These are phyloP conservation scores for Beauveria varroae DNA, from an alignment of 2,329 filamentous ascomycete genomes.

Conservation along the genomic window DNA sequence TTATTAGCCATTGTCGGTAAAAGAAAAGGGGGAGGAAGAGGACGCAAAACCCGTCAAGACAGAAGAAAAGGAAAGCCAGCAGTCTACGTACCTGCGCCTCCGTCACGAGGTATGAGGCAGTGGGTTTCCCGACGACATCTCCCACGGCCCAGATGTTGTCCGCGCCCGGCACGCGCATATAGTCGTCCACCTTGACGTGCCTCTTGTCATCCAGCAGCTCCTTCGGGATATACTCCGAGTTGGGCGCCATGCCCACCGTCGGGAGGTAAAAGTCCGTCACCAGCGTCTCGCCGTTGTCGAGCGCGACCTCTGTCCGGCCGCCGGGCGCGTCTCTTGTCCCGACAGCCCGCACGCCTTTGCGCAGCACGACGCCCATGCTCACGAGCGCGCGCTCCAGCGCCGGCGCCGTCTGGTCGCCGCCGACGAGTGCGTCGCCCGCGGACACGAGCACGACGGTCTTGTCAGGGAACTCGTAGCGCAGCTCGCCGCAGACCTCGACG, in stretches of 20 bases:
- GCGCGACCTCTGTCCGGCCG: constrained; percentile 40
- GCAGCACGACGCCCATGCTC: constrained; percentile 44
- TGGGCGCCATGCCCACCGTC: constrained; percentile 47
- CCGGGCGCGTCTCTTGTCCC: constrained; percentile 25
- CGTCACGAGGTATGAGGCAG: constrained; percentile 51
- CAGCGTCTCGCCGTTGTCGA: constrained; percentile 39
- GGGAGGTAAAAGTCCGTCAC: constrained; percentile 50
- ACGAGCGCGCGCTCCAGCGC: constrained; percentile 41
- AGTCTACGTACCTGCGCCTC: constrained; percentile 39
- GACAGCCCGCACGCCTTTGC: constrained; percentile 33
- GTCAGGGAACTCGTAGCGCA: constrained; percentile 42
- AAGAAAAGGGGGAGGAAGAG: no score
- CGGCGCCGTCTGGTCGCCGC: constrained; percentile 35
- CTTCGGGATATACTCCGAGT: constrained; percentile 44
- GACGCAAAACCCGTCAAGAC: not conserved
- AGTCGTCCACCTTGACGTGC: constrained; percentile 43
- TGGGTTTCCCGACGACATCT: constrained; percentile 44
- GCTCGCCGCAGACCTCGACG: constrained; percentile 47
- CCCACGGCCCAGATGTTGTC: constrained; percentile 46
- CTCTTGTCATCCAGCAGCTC: constrained; percentile 35
- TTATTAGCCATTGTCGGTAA: not conserved
- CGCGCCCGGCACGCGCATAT: constrained; percentile 37
- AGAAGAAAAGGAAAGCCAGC: not conserved
- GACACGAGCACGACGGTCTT: constrained; percentile 44
- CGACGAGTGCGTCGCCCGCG: constrained; percentile 32